Percentiles rank a stretch among this genome's conserved stretches.
phyloP scores from a whole-genome alignment of 169 alveolate species.

The Plasmodium relictum region DNA sequence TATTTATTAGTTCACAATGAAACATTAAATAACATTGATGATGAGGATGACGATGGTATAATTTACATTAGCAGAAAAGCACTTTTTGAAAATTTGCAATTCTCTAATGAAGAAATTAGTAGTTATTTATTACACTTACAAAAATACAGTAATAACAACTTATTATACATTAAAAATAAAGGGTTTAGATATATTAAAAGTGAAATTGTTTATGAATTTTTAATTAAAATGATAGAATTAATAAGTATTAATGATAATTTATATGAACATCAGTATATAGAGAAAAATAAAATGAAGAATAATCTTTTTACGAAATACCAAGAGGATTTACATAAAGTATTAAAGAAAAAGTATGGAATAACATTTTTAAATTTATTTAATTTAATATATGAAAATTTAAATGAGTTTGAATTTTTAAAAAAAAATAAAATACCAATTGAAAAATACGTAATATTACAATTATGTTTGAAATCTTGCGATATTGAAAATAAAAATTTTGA shows the following conservation, averaged over 20 bases:
- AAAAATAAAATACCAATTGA: conserved; percentile 57
- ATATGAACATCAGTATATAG: conserved; percentile 39
- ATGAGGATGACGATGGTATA: conserved; percentile 42
- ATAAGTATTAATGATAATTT: conserved; percentile 59
- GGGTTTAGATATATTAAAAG: conserved; percentile 67
- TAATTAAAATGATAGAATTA: conserved; percentile 58
- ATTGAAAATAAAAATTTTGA: conserved; percentile 56
- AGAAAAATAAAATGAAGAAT: conserved; percentile 12
- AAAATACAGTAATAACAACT: conserved; percentile 64
- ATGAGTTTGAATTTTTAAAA: conserved; percentile 46
- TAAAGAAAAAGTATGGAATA: conserved; percentile 57
- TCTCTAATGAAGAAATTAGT: conserved; percentile 68
- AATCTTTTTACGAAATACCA: conserved; percentile 16
- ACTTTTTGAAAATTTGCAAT: conserved; percentile 57
- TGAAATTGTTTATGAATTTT: conserved; percentile 59
- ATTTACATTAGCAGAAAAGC: conserved; percentile 60
- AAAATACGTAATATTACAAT: conserved; percentile 52
- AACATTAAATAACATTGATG: not conserved
- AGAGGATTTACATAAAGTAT: conserved; percentile 28
- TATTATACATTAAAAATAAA: conserved; percentile 46
- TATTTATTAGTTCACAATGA: conserved; percentile 51
- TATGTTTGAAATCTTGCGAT: conserved; percentile 75
- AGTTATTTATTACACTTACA: conserved; percentile 71
- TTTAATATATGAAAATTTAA: conserved; percentile 39
- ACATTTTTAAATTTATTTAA: conserved; percentile 32